phyloP scores from a whole-genome alignment of 2,329 filamentous ascomycete species.

The Aureobasidium musti region DNA sequence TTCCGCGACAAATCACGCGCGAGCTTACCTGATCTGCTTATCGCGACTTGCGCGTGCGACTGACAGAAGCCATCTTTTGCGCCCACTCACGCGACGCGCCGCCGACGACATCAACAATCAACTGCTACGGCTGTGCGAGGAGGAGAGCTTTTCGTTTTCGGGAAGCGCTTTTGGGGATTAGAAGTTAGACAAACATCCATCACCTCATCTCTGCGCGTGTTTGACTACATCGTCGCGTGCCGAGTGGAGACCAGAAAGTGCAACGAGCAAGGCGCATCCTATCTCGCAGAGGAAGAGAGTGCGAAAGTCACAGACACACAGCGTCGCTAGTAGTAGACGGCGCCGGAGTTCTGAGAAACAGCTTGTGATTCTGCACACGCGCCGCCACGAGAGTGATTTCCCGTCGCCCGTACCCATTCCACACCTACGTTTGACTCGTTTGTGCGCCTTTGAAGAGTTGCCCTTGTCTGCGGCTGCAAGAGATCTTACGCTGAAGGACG shows the following conservation, averaged over 20 bases:
- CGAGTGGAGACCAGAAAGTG: neutral
- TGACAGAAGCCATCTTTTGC: neutral
- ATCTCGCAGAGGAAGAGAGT: neutral
- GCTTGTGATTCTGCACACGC: slow-evolving; percentile 23
- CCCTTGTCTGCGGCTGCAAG: slow-evolving; percentile 13
- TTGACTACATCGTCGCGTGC: slow-evolving; percentile 23
- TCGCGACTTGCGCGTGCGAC: slow-evolving; percentile 8
- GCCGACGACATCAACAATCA: slow-evolving; percentile 8
- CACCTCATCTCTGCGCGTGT: slow-evolving; percentile 19
- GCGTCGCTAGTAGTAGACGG: slow-evolving; percentile 15
- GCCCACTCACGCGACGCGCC: slow-evolving; percentile 22
- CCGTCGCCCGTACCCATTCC: slow-evolving; percentile 9
- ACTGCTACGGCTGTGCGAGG: slow-evolving; percentile 4
- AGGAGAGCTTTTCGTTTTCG: slow-evolving; percentile 16
- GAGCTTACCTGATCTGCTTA: slow-evolving; percentile 1
- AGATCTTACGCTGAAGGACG: neutral
- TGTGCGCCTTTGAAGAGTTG: slow-evolving; percentile 5
- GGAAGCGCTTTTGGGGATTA: slow-evolving; percentile 17
- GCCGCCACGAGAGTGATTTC: slow-evolving; percentile 22
- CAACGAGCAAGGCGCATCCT: neutral
- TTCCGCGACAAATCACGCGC: slow-evolving; percentile 1
- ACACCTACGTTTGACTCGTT: slow-evolving; percentile 22
- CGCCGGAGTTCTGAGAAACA: slow-evolving; percentile 4
- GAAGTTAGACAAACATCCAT: slow-evolving; percentile 24
- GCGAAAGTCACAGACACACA: neutral